phyloP scores from a whole-genome alignment of 257 asterid species.

The Solanum chiquidenum region DNA sequence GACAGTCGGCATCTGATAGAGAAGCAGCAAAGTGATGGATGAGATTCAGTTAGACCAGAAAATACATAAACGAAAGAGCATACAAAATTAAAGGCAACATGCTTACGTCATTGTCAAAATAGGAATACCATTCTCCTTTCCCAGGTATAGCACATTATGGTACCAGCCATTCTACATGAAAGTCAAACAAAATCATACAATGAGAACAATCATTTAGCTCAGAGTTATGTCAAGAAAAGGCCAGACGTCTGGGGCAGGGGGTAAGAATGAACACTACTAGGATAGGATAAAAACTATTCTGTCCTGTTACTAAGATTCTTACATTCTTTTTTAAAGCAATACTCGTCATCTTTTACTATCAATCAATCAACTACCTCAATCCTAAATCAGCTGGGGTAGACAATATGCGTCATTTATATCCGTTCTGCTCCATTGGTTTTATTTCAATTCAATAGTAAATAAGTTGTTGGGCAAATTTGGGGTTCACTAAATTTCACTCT shows the following conservation, averaged over 20 bases:
- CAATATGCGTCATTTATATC: background rate
- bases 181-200: background rate
- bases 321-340: background rate
- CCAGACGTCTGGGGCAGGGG: background rate
- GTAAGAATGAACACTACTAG: background rate
- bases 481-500: conserved; percentile 29
- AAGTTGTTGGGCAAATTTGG: background rate
- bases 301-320: background rate
- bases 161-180: conserved; percentile 74
- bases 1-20: conserved; percentile 53
- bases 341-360: background rate
- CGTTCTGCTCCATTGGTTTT: background rate
- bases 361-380: background rate
- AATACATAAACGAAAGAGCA: background rate
- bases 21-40: background rate
- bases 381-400: background rate
- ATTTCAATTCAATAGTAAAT: background rate
- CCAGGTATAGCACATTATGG: conserved; percentile 65
- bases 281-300: background rate
- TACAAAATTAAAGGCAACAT: background rate
- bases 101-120: conserved; percentile 90
- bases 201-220: background rate
- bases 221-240: background rate
- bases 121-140: conserved; percentile 60
- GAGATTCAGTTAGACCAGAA: background rate